These are phyloP conservation scores for Phyllosticta paracitricarpa DNA, from an alignment of 2,329 filamentous ascomycete genomes.

Conservation along the genomic window DNA sequence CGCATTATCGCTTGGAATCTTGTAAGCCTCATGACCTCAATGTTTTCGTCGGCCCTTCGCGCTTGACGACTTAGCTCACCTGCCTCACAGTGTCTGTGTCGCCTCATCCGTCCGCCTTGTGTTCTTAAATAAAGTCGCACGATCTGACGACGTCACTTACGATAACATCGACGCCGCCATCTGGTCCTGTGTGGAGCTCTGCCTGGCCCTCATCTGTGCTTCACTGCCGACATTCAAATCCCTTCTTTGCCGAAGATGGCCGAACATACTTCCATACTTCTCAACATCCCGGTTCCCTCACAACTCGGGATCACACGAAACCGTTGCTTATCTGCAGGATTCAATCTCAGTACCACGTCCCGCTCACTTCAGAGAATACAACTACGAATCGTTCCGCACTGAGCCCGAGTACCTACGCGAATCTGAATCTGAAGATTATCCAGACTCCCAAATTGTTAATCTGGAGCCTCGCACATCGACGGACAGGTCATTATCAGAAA, in stretches of 20 bases:
- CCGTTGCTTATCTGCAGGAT: neutral
- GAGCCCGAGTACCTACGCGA: too few species aligned
- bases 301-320: neutral
- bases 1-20: constrained; percentile 23
- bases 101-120: constrained; percentile 25
- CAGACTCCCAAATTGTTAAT: too few species aligned
- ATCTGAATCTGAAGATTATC: too few species aligned
- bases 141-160: constrained; percentile 23
- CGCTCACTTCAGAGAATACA: neutral
- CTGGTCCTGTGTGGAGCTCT: constrained; percentile 21
- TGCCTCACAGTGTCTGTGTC: constrained; percentile 18
- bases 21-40: constrained; percentile 14
- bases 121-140: constrained; percentile 20
- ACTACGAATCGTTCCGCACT: neutral
- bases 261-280: neutral
- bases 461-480: too few species aligned
- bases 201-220: constrained; percentile 22
- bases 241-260: neutral
- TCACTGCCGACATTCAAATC: constrained; percentile 17
- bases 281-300: neutral
- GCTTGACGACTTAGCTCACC: neutral
- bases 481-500: too few species aligned
- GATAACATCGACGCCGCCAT: constrained; percentile 24
- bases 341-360: neutral
- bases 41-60: too few species aligned